Evolutionary conservation across 129 eudicot species (phyloP), one percentile per base, ranked within the genome.

Genomic region (Kitagawia praeruptora): DNA sequence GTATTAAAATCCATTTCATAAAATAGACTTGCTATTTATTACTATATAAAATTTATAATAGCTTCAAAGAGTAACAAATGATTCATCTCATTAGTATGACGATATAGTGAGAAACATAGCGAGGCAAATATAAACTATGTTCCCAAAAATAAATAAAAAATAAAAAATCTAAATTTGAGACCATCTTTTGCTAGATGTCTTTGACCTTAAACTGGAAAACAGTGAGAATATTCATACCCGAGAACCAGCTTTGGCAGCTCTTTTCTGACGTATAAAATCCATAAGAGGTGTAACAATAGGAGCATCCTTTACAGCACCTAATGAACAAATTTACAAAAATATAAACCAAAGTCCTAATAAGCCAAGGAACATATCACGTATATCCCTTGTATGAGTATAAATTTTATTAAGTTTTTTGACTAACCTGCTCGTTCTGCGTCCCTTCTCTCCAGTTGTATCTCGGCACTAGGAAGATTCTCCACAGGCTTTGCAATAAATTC

Each of bases 381-480:
- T 61, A 61, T 19, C 31, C 18, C 31, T 44, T 73, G 40, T 58
- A 80, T 4, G 63, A 51, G 46, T 61, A 78, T 11, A 51, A 14
- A 70, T 15, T 31, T 28, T 25, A 37, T 72, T 42, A 84, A 54
- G 48, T 70, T 28, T 11, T 75, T 46, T 74, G n/a, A 84, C 93
- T 88, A 54, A 93, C 98, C 97, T 83, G 97, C 91, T 81, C 90
- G 89, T 76, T 91, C 98, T 66, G 97, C 98, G 82, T 93, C 98
- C 89, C 86, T 91, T 77, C 97, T 91, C 87, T 93, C 98, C 95
- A 93, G 80, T 47, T 93, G 98, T 83, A 93, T 89, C 85, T 93
- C 98, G 75, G 98, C 98, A 84, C 98, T 93, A 13, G 97, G 98
- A 82, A 93, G 97, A 85, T 89, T 89, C 93, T 93, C 98, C 16